Base-by-base conservation (phyloP, 1,284 basidiomycete genomes). In the Vanrija humicola region DNA sequence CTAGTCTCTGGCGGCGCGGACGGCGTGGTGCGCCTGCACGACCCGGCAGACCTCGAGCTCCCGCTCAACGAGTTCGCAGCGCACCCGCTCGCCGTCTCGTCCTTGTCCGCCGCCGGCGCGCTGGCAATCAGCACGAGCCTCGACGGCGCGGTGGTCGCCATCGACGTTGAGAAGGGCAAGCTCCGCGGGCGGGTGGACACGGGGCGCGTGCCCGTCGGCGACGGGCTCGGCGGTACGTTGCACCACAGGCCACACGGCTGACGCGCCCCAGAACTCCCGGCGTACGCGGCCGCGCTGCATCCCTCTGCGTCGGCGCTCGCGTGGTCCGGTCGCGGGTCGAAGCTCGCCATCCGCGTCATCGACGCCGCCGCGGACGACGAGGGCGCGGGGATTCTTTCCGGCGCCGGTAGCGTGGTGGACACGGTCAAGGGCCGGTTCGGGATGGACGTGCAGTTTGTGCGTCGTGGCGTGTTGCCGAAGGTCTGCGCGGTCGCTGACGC, bases 381-480 rank as follows among this genome's bases (percentile, higher is more conserved):
- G 54, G 58, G 61, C 18, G 50, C 49, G 2, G 34, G 34, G 12
- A 34, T 34, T 34, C 34, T 34, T 87, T 92, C 68, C 87, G 87
- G 16, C 64, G 67, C 4, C 46, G 64, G 64, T n/a, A 67, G 57
- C 39, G 47, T 67, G 15, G 75, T 90, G 12, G 77, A 85, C 18
- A 84, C 83, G 38, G 88, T 87, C 8, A 82, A 87, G 66, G 84
- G 79, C 61, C 91, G 87, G 71, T 91, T 89, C 67, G 89, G 89
- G 40, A 87, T 93, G 84, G 82, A 79, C 50, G 84, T 88, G 65
- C 79, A 82, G 68, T 83, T 90, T 79, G 90, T 91, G 72, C 65
- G 87, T 82, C 43, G 64, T 34, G 9, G 39, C 19, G 16, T 15
- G 23, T 18, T 14, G 15, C 12, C n/a, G n/a, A n/a, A n/a, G n/a